A percentile compares a stretch with the other conserved stretches of the same genome.
Conservation (phyloP, 495 filamentous ascomycete genomes). For the Neurospora tetraspora region DNA sequence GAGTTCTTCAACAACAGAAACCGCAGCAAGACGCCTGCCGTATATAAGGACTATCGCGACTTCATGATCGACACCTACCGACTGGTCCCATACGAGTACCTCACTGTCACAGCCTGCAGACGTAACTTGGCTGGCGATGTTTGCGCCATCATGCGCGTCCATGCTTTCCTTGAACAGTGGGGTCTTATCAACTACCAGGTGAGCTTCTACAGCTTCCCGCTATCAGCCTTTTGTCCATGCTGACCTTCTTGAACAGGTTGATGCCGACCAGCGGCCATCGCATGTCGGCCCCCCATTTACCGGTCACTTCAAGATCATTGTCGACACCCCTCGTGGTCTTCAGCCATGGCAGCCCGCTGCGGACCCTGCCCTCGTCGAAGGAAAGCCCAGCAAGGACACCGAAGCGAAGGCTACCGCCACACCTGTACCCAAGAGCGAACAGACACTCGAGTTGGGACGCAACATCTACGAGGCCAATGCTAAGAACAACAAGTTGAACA, state of each 20-base stretch:
- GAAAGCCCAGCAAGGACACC: conserved; percentile 67
- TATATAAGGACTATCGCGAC: conserved; percentile 97
- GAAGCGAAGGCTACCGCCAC: conserved; percentile 53
- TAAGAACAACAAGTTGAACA: conserved; percentile 64
- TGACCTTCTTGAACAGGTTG: conserved; percentile 53
- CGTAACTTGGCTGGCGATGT: conserved; percentile 95
- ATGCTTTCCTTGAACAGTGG: conserved; percentile 98
- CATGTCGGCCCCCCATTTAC: conserved; percentile 95
- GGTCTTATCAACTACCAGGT: conserved; percentile 98
- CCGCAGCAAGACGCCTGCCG: conserved; percentile 92
- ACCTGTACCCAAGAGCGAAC: conserved; percentile 64
- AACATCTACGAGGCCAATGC: conserved; percentile 92
- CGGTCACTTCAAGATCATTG: conserved; percentile 86
- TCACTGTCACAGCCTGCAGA: conserved; percentile 95
- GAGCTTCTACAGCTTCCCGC: conserved; percentile 8
- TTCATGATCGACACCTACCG: conserved; percentile 99
- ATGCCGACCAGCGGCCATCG: conserved; percentile 87
- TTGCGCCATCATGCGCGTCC: conserved; percentile 96
- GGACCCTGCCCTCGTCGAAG: conserved; percentile 51
- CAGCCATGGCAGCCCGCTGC: conserved; percentile 89
- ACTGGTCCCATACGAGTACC: conserved; percentile 87
- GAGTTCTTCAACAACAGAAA: conserved; percentile 98
- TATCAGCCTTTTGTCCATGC: neutral
- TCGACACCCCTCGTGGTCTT: conserved; percentile 88
- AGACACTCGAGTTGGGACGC: conserved; percentile 82